phyloP scores from a whole-genome alignment of 805 yeast species.

The Torulaspora franciscae region DNA sequence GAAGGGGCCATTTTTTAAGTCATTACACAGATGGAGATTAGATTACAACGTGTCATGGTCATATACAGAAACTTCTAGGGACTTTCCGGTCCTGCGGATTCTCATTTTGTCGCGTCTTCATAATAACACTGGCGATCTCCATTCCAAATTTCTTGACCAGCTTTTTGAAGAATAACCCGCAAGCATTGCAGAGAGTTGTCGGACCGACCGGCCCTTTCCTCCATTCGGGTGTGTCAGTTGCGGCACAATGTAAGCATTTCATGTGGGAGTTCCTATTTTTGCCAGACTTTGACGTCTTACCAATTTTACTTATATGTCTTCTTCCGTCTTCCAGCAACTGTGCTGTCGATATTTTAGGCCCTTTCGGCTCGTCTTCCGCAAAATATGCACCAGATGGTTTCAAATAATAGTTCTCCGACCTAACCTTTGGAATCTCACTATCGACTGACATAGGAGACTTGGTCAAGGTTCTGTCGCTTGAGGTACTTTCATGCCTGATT shows the following conservation, averaged over 20 bases:
- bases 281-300: conserved; percentile 17
- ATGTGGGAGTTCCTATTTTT: conserved; percentile 15
- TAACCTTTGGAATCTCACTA: not conserved
- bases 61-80: conserved; percentile 8
- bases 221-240: conserved; percentile 65
- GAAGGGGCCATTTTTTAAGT: conserved; percentile 62
- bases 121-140: conserved; percentile 15
- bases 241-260: conserved; percentile 21
- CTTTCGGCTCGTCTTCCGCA: not conserved
- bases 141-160: conserved; percentile 41
- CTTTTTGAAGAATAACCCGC: conserved; percentile 73
- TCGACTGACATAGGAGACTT: conserved; percentile 8
- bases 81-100: conserved; percentile 18
- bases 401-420: not conserved
- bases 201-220: conserved; percentile 75
- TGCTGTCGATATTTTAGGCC: not conserved
- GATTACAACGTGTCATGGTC: not conserved
- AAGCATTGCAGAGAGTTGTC: conserved; percentile 74
- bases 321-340: not conserved
- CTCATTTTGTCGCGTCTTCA: conserved; percentile 15
- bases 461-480: conserved; percentile 8
- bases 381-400: not conserved
- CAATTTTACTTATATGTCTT: conserved; percentile 8
- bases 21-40: not conserved
- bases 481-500: conserved; percentile 6